Evolutionary conservation across 1,139 yeast species (phyloP).

Genomic region (Yueomyces sp.): DNA sequence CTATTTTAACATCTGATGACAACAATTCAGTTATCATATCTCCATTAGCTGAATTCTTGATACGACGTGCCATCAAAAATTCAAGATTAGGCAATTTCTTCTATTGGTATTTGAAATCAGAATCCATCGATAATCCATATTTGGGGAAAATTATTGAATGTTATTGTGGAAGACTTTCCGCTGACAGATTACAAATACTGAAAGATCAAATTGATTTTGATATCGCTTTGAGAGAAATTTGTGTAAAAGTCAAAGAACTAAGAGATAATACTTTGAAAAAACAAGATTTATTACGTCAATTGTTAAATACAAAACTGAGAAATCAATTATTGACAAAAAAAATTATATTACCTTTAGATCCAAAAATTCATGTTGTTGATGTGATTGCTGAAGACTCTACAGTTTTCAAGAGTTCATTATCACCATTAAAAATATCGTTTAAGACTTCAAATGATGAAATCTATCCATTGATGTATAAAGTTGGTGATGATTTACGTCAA

Average conservation of each 20-base stretch:
- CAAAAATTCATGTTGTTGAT: conserved; percentile 46
- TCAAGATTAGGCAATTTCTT: conserved; percentile 65
- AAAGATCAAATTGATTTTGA: conserved; percentile 35
- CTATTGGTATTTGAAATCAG: conserved; percentile 88
- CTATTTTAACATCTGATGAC: conserved; percentile 1
- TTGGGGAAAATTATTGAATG: conserved; percentile 27
- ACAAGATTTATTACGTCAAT: conserved; percentile 32
- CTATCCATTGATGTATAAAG: conserved; percentile 83
- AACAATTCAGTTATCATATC: conserved; percentile 28
- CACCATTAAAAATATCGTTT: conserved; percentile 76
- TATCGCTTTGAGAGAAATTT: conserved; percentile 29
- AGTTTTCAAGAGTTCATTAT: conserved; percentile 81
- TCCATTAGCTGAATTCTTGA: conserved; percentile 68
- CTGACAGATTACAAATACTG: conserved; percentile 17
- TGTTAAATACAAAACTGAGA: conserved; percentile 25
- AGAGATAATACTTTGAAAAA: conserved; percentile 49
- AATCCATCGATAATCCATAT: conserved; percentile 54
- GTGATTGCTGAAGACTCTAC: conserved; percentile 68
- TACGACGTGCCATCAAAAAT: conserved; percentile 57
- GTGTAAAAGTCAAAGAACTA: conserved; percentile 31
- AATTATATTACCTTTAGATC: conserved; percentile 26
- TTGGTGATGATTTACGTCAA: conserved; percentile 91
- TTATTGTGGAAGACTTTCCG: conserved; percentile 22
- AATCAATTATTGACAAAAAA: conserved; percentile 16
- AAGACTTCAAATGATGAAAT: conserved; percentile 37